Base-by-base conservation (phyloP, 2,329 filamentous ascomycete genomes). In the Fusarium proliferatum region DNA sequence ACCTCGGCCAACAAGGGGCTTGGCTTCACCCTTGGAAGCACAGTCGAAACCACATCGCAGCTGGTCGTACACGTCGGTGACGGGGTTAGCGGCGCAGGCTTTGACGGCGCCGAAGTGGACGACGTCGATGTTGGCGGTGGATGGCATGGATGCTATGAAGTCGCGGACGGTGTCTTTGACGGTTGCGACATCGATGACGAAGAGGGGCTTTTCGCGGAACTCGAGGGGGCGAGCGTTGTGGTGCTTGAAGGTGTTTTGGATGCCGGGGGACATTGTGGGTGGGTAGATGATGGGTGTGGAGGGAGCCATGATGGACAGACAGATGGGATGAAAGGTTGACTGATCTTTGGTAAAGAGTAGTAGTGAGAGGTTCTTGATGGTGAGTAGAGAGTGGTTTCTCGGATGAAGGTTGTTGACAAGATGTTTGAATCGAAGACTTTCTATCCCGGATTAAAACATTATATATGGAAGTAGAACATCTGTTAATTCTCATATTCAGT, bases 271-370 rank as follows among this genome's bases (percentile, higher is more conserved):
- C 51, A 53, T 53, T 3, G n/a, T 53, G 17, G 19, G 0, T 28
- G 51, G 51, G 19, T 53, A 53, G 34, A 12, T 12, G 19, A 53
- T 39, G 7, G 17, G 12, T 15, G 34, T n/a, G 2, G 23, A 38
- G 17, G 34, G 19, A 53, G 51, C 13, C 51, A 53, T 38, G 23
- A 53, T 38, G 23, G 19, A 3, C 2, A 28, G 10, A 0, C 0
- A 38, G 23, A n/a, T 53, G 9, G 13, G 23, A 26, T 38, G 13
- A 53, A 26, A 26, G 6, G 9, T 8, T 5, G 9, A 6, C 0
- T n/a, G 21, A 17, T n/a, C 0, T n/a, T 17, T 9, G 15, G 1
- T 12, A 10, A 33, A 17, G 28, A 17, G 9, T n/a, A n/a, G 0
- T 11, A 9, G 3, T 10, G 9, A 9, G 26, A 21, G 9, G 30